Conservation (phyloP, 2,329 filamentous ascomycete species). For the Pseudogymnoascus sp. region DNA sequence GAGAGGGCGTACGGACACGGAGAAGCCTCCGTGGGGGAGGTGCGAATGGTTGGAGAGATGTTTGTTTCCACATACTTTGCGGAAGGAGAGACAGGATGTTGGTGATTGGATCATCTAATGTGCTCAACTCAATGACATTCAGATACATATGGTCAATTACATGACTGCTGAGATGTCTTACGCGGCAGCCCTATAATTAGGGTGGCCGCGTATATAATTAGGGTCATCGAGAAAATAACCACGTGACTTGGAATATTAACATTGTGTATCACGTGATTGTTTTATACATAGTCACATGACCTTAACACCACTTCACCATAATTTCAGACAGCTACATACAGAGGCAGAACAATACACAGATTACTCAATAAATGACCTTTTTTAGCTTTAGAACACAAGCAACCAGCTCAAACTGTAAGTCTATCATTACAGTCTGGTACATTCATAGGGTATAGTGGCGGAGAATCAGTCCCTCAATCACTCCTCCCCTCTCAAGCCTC, state of each 20-base stretch:
- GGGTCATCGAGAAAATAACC: background rate
- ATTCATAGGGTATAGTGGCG: background rate
- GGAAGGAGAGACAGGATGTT: background rate
- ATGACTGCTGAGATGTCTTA: background rate
- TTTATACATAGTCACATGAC: too few species aligned
- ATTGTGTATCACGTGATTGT: too few species aligned
- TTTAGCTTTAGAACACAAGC: background rate
- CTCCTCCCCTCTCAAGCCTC: background rate
- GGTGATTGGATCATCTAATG: background rate
- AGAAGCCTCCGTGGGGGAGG: background rate
- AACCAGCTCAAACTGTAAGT: background rate
- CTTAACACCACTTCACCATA: too few species aligned
- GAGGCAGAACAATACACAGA: too few species aligned
- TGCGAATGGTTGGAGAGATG: background rate
- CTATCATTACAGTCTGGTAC: background rate
- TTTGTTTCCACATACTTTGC: background rate
- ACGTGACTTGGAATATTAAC: background rate
- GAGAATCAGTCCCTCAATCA: background rate
- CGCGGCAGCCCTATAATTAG: too few species aligned
- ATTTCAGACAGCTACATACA: too few species aligned
- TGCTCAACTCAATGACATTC: background rate
- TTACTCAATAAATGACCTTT: background rate
- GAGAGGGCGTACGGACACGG: background rate
- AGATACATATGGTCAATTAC: background rate
- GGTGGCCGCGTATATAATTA: background rate